Conservation (phyloP, 345 rosid genomes). For the Ceriops decandra region DNA sequence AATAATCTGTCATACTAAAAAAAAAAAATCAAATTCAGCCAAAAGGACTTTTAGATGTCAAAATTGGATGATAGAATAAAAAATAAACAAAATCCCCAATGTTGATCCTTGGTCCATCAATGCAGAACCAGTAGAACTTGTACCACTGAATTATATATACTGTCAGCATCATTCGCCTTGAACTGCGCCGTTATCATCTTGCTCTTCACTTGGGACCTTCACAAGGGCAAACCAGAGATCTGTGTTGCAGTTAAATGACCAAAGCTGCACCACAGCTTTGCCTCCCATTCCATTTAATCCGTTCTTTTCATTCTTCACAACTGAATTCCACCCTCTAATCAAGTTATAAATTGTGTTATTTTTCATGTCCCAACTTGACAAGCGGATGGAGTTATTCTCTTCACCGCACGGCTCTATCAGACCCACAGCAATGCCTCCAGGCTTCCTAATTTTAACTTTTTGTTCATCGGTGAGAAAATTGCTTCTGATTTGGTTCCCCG, state of each 20-base stretch:
- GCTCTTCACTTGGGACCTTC: no score
- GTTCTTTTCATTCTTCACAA: not conserved
- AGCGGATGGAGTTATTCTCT: not conserved
- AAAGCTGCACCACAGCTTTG: not conserved
- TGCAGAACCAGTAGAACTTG: no score
- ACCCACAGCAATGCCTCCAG: not conserved
- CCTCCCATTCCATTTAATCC: not conserved
- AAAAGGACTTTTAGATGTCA: no score
- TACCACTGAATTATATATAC: no score
- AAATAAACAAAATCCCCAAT: no score
- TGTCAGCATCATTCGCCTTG: no score
- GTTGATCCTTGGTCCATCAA: no score
- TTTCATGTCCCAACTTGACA: not conserved
- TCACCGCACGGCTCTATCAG: not conserved
- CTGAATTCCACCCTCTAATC: not conserved
- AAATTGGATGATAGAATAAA: no score
- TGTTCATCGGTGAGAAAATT: not conserved
- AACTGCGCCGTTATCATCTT: no score
- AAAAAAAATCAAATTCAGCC: no score
- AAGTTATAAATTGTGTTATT: not conserved
- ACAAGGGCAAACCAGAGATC: not conserved
- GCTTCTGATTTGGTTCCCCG: not conserved
- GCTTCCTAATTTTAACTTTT: not conserved
- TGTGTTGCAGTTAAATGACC: not conserved
- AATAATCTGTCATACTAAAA: no score